Evolutionary conservation across 2,329 filamentous ascomycete species (phyloP), one percentile per base, ranked within the genome.

Genomic region (Ophiocordyceps robertsii): DNA sequence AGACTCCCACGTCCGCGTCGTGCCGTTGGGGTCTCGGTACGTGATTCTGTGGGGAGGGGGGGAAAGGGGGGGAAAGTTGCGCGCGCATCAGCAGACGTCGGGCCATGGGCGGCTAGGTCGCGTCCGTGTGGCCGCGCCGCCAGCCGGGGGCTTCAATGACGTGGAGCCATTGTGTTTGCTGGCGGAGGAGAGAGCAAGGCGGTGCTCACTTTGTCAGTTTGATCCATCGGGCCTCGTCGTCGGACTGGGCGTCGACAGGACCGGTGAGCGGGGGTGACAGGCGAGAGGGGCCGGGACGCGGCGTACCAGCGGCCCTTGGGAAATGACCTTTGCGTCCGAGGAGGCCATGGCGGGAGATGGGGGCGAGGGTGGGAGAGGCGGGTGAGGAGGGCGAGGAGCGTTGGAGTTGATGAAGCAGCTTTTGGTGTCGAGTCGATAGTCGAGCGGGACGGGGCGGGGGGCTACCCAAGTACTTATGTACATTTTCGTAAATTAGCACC

Each of bases 1-100:
- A 1, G 78, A 82, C 55, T 88, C 82, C 82, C 82, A 87, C 29
- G 72, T 75, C 41, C 82, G 70, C 1, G 64, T 58, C 14, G 65
- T 63, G 49, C 75, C 77, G 30, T 70, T 67, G 17, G 77, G 73
- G 53, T 86, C 82, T 43, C 66, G 64, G 57, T 86, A 88, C 30
- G 69, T 73, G 48, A 77, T 72, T 53, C 75, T 79, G 37, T 9
- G 33, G 17, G n/a, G 9, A 8, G 14, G 32, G 13, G 32, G 14
- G 3, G n/a, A n/a, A n/a, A n/a, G n/a, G 16, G 32, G 32, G 8
- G 3, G 7, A 8, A n/a, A 4, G 3, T 16, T 36, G 12, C 8
- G 7, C 9, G 9, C 6, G 33, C 3, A 36, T 16, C 14, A 16
- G 33, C 33, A 36, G 14, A 36, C 17, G 14, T 14, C n/a, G 9